Evolutionary conservation across 805 yeast species (phyloP), one percentile per base, ranked within the genome.

Genomic region (Candida silvicultrix): DNA sequence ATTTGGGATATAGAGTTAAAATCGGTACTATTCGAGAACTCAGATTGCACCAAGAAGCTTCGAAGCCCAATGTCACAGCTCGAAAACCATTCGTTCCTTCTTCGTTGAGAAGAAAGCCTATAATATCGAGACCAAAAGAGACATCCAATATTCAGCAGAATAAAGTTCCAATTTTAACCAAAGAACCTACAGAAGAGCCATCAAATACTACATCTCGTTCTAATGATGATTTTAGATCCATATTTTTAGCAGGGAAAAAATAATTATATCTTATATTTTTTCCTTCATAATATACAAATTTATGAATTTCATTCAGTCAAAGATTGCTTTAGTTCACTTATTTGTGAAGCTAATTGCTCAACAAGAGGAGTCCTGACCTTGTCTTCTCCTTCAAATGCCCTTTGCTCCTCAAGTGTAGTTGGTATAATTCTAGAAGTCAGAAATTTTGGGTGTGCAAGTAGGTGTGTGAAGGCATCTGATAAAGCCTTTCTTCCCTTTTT

Each of bases 401-500:
- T 70, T 55, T 79, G 85, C 53, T 86, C 94, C 41, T 85, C 92
- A 2, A 69, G 42, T 12, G 82, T 76, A 2, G 83, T 74, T 3
- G 90, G 78, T 2, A 75, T 70, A 4, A 86, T 73, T 53, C 94
- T 69, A 6, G 90, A 77, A 5, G 85, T 74, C 49, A 90, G 67
- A 54, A 81, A 89, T 62, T 88, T 89, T 14, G 96, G 96, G 64
- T 90, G 97, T 23, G 90, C 83, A 50, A 88, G 71, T 37, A 90
- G 71, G 53, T 88, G 86, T 45, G 78, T 83, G 46, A 89, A 66
- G 11, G 83, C 78, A 38, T 73, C 78, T 4, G 72, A 67, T 49
- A 90, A 74, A 22, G 75, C 78, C n/a, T 72, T 75, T 48, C 83
- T 71, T 48, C 81, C 84, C 25, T 74, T 70, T 32, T 68, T 71